phyloP scores from a whole-genome alignment of 352 stramenopile genomes.

The Globisporangium uncinulatum region DNA sequence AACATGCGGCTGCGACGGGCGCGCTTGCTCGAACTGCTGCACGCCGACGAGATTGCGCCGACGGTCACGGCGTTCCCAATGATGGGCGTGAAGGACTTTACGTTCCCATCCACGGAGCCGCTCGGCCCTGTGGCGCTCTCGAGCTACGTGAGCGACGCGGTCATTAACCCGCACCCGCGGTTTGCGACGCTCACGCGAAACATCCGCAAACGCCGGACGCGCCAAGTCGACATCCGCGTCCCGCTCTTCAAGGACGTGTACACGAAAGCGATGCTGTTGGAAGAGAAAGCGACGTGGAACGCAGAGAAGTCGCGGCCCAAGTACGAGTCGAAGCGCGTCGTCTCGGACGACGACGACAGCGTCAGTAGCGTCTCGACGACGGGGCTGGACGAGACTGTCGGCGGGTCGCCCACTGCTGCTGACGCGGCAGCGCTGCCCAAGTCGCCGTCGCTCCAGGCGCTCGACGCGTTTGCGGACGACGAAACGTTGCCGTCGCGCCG shows the following conservation, averaged over 20 bases:
- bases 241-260: constrained; percentile 82
- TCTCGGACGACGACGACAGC: constrained; percentile 16
- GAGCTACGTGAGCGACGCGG: constrained; percentile 95
- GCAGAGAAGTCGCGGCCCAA: constrained; percentile 70
- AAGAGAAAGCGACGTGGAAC: constrained; percentile 73
- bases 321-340: constrained; percentile 63
- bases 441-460: constrained; percentile 49
- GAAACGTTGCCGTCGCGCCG: constrained; percentile 38
- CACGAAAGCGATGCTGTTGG: constrained; percentile 62
- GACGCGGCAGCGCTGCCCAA: constrained; percentile 59
- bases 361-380: too few relatives aligned
- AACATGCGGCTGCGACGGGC: constrained; percentile 97
- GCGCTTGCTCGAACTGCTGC: constrained; percentile 91
- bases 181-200: constrained; percentile 98
- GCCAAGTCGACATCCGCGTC: constrained; percentile 86
- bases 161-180: constrained; percentile 99
- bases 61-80: constrained; percentile 96
- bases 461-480: constrained; percentile 41
- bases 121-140: constrained; percentile 88
- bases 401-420: constrained; percentile 6
- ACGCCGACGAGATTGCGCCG: constrained; percentile 94
- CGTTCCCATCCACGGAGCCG: constrained; percentile 50
- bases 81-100: constrained; percentile 94
- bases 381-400: constrained; percentile 8
- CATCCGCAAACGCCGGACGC: constrained; percentile 93